Evolutionary conservation across 495 filamentous ascomycete genomes (phyloP), one percentile per base, ranked within the genome.

Genomic region (Penicillium robsamsonii): DNA sequence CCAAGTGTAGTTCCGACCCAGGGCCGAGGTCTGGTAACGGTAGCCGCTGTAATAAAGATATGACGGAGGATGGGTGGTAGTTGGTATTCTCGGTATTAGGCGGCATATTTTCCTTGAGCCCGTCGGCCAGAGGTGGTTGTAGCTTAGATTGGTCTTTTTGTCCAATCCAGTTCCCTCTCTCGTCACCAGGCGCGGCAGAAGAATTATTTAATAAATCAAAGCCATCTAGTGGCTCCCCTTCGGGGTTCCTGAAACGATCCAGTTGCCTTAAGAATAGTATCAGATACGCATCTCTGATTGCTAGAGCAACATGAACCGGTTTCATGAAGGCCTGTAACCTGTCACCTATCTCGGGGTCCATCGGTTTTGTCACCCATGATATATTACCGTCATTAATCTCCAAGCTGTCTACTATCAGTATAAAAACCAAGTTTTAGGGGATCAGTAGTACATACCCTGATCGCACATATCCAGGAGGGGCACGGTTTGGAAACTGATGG

Each of bases 391-490:
- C 76, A 13, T 72, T 69, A 43, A 89, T 74, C 63, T 84, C 80
- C 40, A 88, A 65, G 3, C 82, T 68, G 15, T 75, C 52, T 31
- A 30, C 22, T 24, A n/a, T 44, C 22, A 64, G 67, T 46, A 72
- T 59, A 27, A 35, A 20, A 18, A 9, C 15, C 31, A 17, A 13
- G 24, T 11, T 33, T 9, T 11, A 18, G 5, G 24, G 22, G 9
- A 17, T 15, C 15, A n/a, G 18, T 27, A 27, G 17, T 15, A 68
- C 76, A 59, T 76, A 85, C 79, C 87, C 87, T 22, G 76, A 78
- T 29, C 79, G 77, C 61, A 80, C 75, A 63, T 84, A 88, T 51
- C 81, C 78, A 43, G 76, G 80, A 15, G 87, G 83, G 7, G 85
- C 79, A 38, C 78, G 74, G 56, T 72, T 66, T 20, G 86, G 86